These are phyloP conservation scores for Pseudomassariella vexata DNA, from an alignment of 2,329 filamentous ascomycete species.

Conservation along the genomic window DNA sequence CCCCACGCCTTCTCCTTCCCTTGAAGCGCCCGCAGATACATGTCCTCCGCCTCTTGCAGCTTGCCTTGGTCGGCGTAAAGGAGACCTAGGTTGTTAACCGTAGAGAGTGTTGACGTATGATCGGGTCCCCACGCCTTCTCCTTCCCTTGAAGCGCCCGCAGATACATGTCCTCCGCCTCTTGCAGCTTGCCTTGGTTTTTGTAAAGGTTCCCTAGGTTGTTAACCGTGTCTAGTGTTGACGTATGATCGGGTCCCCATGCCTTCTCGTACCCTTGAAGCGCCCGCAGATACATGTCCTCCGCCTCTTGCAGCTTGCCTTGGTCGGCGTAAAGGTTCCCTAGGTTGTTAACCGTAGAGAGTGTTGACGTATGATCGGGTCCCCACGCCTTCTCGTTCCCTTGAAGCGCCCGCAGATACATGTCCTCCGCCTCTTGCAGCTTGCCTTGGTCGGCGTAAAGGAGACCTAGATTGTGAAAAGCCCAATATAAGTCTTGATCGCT, in stretches of 20 bases:
- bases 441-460: constrained; percentile 7
- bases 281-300: constrained; percentile 8
- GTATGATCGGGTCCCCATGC: constrained; percentile 5
- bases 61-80: constrained; percentile 16
- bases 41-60: constrained; percentile 16
- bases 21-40: constrained; percentile 9
- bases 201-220: constrained; percentile 5
- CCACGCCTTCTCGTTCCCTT: constrained; percentile 3
- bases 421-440: constrained; percentile 5
- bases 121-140: constrained; percentile 15
- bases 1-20: constrained; percentile 5
- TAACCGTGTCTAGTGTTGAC: constrained; percentile 4
- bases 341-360: constrained; percentile 4
- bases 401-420: constrained; percentile 7
- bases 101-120: constrained; percentile 17
- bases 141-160: constrained; percentile 6
- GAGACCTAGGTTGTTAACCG: constrained; percentile 17
- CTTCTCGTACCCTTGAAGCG: constrained; percentile 5
- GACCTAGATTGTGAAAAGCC: constrained; percentile 7
- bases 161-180: constrained; percentile 7
- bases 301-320: constrained; percentile 5
- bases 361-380: constrained; percentile 6
- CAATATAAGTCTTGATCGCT: constrained; percentile 6
- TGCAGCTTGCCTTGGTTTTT: constrained; percentile 4
- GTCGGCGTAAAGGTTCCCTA: constrained; percentile 1